phyloP scores from a whole-genome alignment of 768 basidiomycete species.

The Tylopilus sp. region DNA sequence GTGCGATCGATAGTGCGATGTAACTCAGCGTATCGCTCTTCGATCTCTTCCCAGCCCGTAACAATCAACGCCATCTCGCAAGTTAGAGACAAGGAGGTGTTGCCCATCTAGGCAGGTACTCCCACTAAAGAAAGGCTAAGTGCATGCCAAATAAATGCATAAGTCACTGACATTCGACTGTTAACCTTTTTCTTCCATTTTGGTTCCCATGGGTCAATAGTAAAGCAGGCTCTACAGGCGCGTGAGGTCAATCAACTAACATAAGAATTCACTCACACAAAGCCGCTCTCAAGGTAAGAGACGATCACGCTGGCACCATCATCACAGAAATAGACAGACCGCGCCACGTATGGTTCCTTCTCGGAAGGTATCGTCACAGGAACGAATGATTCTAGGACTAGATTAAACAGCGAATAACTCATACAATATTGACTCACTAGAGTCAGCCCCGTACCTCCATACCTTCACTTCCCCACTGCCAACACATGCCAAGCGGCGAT shows the following conservation, averaged over 20 bases:
- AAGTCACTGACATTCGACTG: background rate
- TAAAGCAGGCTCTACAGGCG: background rate
- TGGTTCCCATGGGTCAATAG: background rate
- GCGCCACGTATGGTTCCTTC: background rate
- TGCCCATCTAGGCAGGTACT: background rate
- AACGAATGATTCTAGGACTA: background rate
- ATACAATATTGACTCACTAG: background rate
- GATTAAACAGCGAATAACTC: too few relatives aligned
- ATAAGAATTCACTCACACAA: background rate
- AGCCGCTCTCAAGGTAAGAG: slow-evolving; percentile 2
- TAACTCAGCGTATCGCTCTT: too few relatives aligned
- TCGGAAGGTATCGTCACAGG: background rate
- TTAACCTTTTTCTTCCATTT: slow-evolving; percentile 8
- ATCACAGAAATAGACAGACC: background rate
- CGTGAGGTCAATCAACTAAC: too few relatives aligned
- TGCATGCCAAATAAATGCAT: background rate
- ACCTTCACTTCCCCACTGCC: background rate
- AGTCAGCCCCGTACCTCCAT: background rate
- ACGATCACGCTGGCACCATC: background rate
- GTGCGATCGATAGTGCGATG: too few relatives aligned
- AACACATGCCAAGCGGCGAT: background rate
- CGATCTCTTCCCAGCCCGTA: too few relatives aligned
- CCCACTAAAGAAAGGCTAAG: background rate
- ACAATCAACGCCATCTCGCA: background rate
- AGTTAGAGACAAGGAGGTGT: background rate